Evolutionary conservation across 352 stramenopile species (phyloP), one percentile per base, ranked within the genome.

Genomic region (Globisporangium canariense): DNA sequence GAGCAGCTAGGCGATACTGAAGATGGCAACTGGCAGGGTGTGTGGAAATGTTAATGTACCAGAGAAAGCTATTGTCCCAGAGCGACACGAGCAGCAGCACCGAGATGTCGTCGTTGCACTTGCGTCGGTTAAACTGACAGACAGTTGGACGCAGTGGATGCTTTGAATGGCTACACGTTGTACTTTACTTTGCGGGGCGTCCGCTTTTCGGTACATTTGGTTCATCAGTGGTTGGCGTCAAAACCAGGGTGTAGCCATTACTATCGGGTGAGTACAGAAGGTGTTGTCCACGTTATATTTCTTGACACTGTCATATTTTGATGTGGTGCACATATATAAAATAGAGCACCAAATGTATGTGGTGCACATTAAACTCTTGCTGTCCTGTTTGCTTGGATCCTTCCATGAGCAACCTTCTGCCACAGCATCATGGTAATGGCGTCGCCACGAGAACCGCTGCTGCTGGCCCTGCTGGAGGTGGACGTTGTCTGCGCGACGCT

Each of bases 81-180:
- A 66, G 50, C 40, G 60, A 66, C 16, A 54, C 60, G 38, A 66
- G 60, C 13, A 51, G 60, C 14, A 66, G 51, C 38, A 55, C 40
- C 30, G 60, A 66, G 22, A 66, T 28, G 36, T 60, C 34, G 18
- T 10, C 25, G 14, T 28, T 66, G 8, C 25, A 36, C 41, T 60
- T 52, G 22, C 22, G 22, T 38, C 49, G 4, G 11, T 45, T 45
- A 13, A 45, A 45, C 40, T 45, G 40, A 45, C 40, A 45, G 40
- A 14, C 22, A 25, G 22, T 25, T 18, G 18, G 40, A 14, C 40
- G 34, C 2, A 40, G 34, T 10, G 5, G 34, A 40, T 25, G 22
- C 22, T 25, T 25, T 25, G 22, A 25, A 25, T 25, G 22, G 22
- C 22, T 25, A 25, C 22, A 25, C 22, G 22, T 25, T 25, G 22